Evolutionary conservation across 164 flowering plant genomes (phyloP), one percentile per base, ranked within the genome.

Genomic region (Vitis riparia): DNA sequence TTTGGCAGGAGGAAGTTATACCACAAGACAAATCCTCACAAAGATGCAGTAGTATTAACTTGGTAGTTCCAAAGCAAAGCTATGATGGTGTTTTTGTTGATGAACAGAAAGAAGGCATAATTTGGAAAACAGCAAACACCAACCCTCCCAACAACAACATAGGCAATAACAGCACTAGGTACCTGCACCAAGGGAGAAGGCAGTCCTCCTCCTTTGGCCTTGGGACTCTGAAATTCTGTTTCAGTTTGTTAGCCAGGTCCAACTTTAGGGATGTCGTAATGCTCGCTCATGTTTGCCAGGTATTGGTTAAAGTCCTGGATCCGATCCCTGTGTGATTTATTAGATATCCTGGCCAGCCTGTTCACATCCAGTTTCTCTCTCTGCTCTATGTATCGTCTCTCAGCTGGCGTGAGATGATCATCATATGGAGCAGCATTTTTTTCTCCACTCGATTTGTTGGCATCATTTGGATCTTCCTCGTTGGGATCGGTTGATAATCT

Each of bases 241-340:
- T 27, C 13, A 11, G 8, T 0, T 32, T 32, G 57, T 91, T 66
- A 93, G 66, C 97, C 98, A 59, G 99, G 99, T 56, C 99, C 99
- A 73, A 95, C 99, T 82, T 95, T 95, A 30, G 99, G 98, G 66
- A 95, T 95, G 83, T 93, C 99, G 62, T 93, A 95, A 74, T 95
- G 99, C 89, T 95, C 99, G 32, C 98, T 93, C 88, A 91, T 80
- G 72, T 95, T 93, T 5, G 99, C 98, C 58, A 95, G 81, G 75
- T 91, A 95, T 80, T 95, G 97, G 68, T 95, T 95, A 82, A 93
- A 95, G 50, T 90, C 92, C 68, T 88, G 81, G 70, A 94, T 89
- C 49, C 95, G 79, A 77, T 91, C 98, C 17, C 98, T 92, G 70
- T 95, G 99, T 50, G 99, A 95, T 66, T 93, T 95, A 68, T 91